These are phyloP conservation scores for Acephala macrosclerotiorum DNA, from an alignment of 2,329 filamentous ascomycete species.

Conservation along the genomic window DNA sequence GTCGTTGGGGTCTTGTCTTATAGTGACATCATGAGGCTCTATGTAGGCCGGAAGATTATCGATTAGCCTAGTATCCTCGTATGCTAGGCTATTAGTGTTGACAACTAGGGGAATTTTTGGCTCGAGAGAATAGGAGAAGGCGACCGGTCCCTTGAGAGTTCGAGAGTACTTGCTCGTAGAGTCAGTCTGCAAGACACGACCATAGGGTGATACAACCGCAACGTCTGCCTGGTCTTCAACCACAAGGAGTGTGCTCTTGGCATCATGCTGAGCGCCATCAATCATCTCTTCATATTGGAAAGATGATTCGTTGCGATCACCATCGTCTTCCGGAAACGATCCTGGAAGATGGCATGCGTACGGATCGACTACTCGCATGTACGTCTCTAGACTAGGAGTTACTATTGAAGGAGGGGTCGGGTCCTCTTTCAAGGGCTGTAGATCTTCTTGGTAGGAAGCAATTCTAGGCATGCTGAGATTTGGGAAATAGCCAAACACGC, in stretches of 20 bases:
- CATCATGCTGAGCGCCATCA: background rate
- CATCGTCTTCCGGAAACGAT: background rate
- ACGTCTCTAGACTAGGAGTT: background rate
- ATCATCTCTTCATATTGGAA: background rate
- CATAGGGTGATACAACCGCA: background rate
- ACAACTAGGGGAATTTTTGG: background rate
- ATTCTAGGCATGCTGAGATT: background rate
- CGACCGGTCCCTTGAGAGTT: background rate
- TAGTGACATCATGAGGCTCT: too few species aligned
- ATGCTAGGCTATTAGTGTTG: background rate
- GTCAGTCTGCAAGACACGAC: background rate
- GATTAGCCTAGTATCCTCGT: too few species aligned
- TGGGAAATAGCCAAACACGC: slow-evolving; percentile 9
- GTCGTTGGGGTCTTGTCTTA: too few species aligned
- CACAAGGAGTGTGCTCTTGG: too few species aligned
- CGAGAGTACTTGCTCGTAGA: background rate
- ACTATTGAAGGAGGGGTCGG: background rate
- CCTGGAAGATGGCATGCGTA: slow-evolving; percentile 8
- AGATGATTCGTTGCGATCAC: background rate
- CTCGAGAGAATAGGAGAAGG: background rate
- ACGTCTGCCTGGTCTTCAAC: background rate
- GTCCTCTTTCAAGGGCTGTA: background rate
- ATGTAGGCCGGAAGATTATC: too few species aligned
- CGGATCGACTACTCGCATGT: slow-evolving; percentile 5
- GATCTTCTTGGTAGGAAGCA: background rate